Evolutionary conservation across 768 basidiomycete genomes (phyloP), one percentile per base, ranked within the genome.

Genomic region (Termitomyces heimii): DNA sequence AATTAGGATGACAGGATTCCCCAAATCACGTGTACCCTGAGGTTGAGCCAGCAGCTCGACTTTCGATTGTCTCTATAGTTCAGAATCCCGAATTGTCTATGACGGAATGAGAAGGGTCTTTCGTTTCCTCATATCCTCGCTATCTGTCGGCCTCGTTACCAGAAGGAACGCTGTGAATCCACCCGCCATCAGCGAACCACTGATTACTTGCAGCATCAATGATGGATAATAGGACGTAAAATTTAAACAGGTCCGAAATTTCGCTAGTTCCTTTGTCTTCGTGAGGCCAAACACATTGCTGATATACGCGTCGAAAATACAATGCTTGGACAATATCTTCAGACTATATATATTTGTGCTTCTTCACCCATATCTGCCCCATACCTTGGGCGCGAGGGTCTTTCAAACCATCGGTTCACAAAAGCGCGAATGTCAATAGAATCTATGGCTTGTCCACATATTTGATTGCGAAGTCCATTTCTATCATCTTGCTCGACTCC

Each of bases 381-480:
- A 8, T 20, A 22, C 12, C 12, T 32, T 29, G 29, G 0, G 18
- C 20, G n/a, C n/a, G n/a, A n/a, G n/a, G n/a, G n/a, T 14, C 62
- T 60, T 5, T 54, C 63, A 18, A 35, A 35, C 7, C 31, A 7
- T 2, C 47, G 53, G 47, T 55, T 54, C 54, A 20, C 61, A 59
- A 22, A 65, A 56, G 7, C 18, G 51, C 37, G 14, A 55, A 22
- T 73, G 72, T 51, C 75, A 76, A 56, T 59, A 57, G 32, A 22
- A 29, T n/a, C 34, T 68, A 39, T 75, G 74, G 73, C 39, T 58
- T 4, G 12, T 28, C 8, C 75, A 75, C 52, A 69, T 72, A 13
- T 71, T 74, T 50, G 56, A 71, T 18, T 75, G 72, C 62, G 65
- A 68, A 22, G 56, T 59, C n/a, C n/a, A n/a, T n/a, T n/a, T n/a